Base-by-base conservation (phyloP, 495 filamentous ascomycete genomes). In the Penicillium malachiteum region DNA sequence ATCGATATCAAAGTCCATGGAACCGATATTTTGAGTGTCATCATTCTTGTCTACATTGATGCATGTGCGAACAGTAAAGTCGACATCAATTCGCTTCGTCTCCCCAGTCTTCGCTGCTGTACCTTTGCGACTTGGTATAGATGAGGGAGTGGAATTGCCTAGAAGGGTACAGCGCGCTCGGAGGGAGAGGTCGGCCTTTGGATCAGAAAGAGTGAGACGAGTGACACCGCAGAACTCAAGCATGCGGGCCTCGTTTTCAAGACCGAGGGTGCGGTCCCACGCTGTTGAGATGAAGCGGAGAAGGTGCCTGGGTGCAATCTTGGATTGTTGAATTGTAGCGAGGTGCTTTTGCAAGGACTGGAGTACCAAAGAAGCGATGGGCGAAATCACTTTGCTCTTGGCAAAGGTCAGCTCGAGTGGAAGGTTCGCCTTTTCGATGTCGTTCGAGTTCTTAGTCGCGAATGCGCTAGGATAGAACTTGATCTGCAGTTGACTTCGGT, bases 401-500 rank as follows among this genome's bases (percentile, higher is more conserved):
- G 54, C 57, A 16, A 53, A 50, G 17, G 58, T 60, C 47, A 78
- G 49, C 46, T 75, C 67, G 16, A 78, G 52, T 26, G 66, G 65
- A 12, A 56, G 55, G 26, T 67, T 64, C 2, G 35, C 38, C 32
- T 58, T 62, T 12, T 67, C 54, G 31, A 60, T 55, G 30, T 48
- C 49, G 21, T 18, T 50, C 10, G 51, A 41, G 31, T 48, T 60
- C 17, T 57, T 62, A 14, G 65, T 71, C 13, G 56, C 55, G 48
- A 91, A 90, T 13, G 85, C 79, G 10, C 78, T 60, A 3, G 85
- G 80, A 60, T 91, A 81, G 71, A 96, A 91, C 42, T 81, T 83
- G 37, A 96, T 81, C 60, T 91, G 82, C 33, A 97, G 81, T 50
- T 93, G 85, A 35, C 79, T 77, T 57, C 80, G 75, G 73, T 95